Evolutionary conservation across 2,329 filamentous ascomycete genomes (phyloP).

Genomic region (Cladosporium sp.): DNA sequence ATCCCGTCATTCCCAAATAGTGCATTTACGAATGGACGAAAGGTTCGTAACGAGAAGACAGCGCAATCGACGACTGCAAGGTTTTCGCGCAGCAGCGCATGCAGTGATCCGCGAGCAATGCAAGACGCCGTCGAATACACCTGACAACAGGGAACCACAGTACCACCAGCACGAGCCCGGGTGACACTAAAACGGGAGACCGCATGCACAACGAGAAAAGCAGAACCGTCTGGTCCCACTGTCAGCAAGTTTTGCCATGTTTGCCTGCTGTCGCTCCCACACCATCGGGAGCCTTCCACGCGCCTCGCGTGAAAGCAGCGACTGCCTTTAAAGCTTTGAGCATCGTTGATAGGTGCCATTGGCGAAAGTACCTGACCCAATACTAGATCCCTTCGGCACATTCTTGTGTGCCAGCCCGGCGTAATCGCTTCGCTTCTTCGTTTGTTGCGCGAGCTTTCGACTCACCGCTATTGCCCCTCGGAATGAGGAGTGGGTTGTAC

Average conservation of each 20-base stretch:
- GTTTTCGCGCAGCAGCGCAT: background rate
- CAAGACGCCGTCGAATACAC: background rate
- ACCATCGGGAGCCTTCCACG: slow-evolving; percentile 9
- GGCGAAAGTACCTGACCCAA: background rate
- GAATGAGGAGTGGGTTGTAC: slow-evolving; percentile 11
- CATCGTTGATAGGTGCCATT: background rate
- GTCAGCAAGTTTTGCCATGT: slow-evolving; percentile 10
- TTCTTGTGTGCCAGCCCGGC: slow-evolving; percentile 1
- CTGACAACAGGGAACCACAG: background rate
- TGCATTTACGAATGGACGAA: background rate
- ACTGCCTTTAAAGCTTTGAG: background rate
- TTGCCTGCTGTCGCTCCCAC: slow-evolving; percentile 6
- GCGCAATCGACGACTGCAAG: background rate
- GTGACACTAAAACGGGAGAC: slow-evolving; percentile 3
- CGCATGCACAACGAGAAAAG: slow-evolving; percentile 13
- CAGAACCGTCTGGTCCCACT: background rate
- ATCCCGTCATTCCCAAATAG: background rate
- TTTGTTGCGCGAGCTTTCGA: background rate
- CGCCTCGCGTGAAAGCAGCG: background rate
- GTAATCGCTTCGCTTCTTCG: background rate
- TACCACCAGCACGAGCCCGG: background rate
- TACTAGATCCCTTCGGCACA: background rate
- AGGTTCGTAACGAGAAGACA: background rate
- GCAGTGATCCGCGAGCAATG: background rate
- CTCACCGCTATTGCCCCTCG: slow-evolving; percentile 13